Conservation (phyloP, 1,139 yeast genomes). For the Kazachstania sp. region DNA sequence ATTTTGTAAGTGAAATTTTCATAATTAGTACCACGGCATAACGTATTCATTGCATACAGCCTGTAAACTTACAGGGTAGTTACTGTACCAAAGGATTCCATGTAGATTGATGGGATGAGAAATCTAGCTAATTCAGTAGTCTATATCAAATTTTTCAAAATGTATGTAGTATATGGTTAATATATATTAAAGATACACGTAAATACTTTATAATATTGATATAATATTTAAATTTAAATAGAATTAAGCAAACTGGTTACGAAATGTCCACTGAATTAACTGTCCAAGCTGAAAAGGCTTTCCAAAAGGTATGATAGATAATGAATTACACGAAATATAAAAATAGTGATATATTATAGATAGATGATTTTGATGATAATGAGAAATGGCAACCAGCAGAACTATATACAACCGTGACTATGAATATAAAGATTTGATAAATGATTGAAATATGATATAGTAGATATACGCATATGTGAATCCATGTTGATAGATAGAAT, state of each 20-base stretch:
- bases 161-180: background rate
- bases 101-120: too few species aligned
- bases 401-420: background rate
- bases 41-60: too few species aligned
- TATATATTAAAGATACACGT: too few species aligned
- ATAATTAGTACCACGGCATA: too few species aligned
- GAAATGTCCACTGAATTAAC: slow-evolving; percentile 99
- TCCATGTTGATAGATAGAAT: too few species aligned
- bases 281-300: slow-evolving; percentile 99
- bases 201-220: background rate
- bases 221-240: background rate
- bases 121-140: too few species aligned
- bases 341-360: background rate
- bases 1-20: too few species aligned
- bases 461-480: too few species aligned
- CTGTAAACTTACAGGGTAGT: too few species aligned
- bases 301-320: slow-evolving; percentile 80
- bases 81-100: too few species aligned
- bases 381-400: background rate
- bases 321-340: background rate
- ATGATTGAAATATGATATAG: too few species aligned
- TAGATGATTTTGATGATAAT: background rate
- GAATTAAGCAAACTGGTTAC: slow-evolving; percentile 23
- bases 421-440: background rate
- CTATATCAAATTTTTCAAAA: too few species aligned